phyloP scores from a whole-genome alignment of 306 rosid genomes.

The Urtica urens region DNA sequence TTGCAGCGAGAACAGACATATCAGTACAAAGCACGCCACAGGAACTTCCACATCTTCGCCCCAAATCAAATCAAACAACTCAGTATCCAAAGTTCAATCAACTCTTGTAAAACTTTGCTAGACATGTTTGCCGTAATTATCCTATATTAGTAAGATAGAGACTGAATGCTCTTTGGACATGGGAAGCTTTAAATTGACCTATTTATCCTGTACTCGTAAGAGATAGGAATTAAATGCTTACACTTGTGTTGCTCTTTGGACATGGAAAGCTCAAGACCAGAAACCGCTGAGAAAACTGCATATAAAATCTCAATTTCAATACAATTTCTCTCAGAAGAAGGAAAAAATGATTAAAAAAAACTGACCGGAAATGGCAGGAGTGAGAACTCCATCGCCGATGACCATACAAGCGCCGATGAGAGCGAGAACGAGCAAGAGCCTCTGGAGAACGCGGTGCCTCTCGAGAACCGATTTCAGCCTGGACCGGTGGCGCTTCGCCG shows the following conservation, averaged over 20 bases:
- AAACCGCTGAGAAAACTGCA: constrained; percentile 89
- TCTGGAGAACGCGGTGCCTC: constrained; percentile 64
- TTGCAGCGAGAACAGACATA: constrained; percentile 82
- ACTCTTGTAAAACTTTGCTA: too few relatives aligned
- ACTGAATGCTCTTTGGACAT: too few relatives aligned
- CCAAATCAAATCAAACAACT: too few relatives aligned
- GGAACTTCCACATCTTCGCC: constrained; percentile 85
- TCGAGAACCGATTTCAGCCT: constrained; percentile 46
- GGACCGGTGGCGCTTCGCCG: constrained; percentile 26
- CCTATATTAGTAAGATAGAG: too few relatives aligned
- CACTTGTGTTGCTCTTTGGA: constrained; percentile 63
- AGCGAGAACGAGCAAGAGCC: constrained; percentile 67
- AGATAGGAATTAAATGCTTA: constrained; percentile 25
- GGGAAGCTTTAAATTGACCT: too few relatives aligned
- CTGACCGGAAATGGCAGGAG: constrained; percentile 88
- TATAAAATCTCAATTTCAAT: constrained; percentile 20
- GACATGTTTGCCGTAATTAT: too few relatives aligned
- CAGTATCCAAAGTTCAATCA: too few relatives aligned
- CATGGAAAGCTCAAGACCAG: constrained; percentile 89
- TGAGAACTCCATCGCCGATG: constrained; percentile 89
- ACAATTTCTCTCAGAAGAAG: constrained; percentile 8
- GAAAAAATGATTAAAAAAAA: constrained; percentile 5
- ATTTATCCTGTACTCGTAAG: not conserved
- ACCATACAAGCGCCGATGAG: constrained; percentile 95
- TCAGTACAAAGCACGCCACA: constrained; percentile 63